These are phyloP conservation scores for Pistacia integerrima DNA, from an alignment of 345 rosid genomes.

Conservation along the genomic window DNA sequence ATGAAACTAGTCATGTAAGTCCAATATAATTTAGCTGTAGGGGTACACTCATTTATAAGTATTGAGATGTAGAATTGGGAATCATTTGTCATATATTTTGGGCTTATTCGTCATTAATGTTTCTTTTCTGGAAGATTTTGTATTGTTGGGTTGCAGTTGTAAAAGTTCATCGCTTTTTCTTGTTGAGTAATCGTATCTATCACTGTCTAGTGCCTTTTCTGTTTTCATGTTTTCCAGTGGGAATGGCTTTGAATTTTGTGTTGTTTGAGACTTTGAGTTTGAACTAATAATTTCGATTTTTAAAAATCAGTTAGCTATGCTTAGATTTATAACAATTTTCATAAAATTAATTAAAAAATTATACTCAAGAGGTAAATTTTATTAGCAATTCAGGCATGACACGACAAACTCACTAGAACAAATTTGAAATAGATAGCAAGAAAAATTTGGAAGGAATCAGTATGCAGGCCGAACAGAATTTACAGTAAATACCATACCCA, in stretches of 20 bases:
- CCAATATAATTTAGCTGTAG: slow-evolving; percentile 43
- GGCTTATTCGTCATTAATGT: neutral
- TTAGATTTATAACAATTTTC: no score
- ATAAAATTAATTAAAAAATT: no score
- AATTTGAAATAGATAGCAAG: neutral
- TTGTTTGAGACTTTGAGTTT: no score
- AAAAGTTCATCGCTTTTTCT: neutral
- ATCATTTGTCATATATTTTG: neutral
- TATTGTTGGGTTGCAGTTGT: neutral
- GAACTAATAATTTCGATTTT: no score
- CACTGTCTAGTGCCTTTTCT: no score
- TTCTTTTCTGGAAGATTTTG: neutral
- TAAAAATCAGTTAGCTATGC: no score
- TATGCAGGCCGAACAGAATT: neutral
- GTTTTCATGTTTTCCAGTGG: no score
- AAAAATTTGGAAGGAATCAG: neutral
- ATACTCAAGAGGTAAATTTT: no score
- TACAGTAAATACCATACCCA: neutral
- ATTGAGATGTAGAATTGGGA: neutral
- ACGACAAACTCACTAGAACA: neutral
- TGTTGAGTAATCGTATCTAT: no score
- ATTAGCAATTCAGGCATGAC: neutral
- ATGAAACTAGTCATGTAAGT: slow-evolving; percentile 55
- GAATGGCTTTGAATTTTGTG: no score
- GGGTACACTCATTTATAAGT: neutral